Evolutionary conservation across 352 stramenopile species (phyloP), one percentile per base, ranked within the genome.

Genomic region (Globisporangium radiosum): DNA sequence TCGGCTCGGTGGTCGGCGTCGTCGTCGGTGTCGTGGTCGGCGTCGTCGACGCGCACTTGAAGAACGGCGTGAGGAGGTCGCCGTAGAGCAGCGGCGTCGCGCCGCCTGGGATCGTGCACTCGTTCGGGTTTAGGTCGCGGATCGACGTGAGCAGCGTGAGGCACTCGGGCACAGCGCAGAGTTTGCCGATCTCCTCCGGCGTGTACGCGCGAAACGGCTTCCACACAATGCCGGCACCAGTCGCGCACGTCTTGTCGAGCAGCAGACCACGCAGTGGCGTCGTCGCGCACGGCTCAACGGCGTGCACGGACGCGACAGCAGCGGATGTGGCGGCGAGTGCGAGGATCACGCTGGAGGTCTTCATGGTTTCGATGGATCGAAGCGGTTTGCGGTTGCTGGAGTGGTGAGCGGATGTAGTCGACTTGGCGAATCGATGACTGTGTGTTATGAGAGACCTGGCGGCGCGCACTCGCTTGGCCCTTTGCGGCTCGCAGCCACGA

Each of bases 11-110:
- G 3, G 49, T 42, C 49, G 49, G 11, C 5, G 48, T 11, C 3
- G 49, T 42, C 1, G 33, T 38, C 17, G 49, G 49, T 5, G 49
- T 36, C 1, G 49, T 37, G 11, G 49, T 54, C 11, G 39, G 25
- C 1, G 49, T 9, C 9, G 49, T 37, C 9, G 49, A 14, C 2
- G 49, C 33, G 33, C 49, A 54, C 49, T 37, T 39, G 49, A 54
- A 54, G 49, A 43, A 54, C 33, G 49, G 49, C 49, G 49, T 54
- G 25, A 54, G 49, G 7, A 54, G 49, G 49, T 54, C 39, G 25
- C 13, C 49, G 49, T 54, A 54, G 19, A 54, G 49, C 11, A 54
- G 33, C 25, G 39, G 7, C 5, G 43, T 47, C 17, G 13, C 7
- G 25, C 25, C n/a, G 49, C 36, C 36, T 14, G 49, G 49, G 11